Evolutionary conservation across 306 rosid genomes (phyloP).

Genomic region (Lagenaria siceraria): DNA sequence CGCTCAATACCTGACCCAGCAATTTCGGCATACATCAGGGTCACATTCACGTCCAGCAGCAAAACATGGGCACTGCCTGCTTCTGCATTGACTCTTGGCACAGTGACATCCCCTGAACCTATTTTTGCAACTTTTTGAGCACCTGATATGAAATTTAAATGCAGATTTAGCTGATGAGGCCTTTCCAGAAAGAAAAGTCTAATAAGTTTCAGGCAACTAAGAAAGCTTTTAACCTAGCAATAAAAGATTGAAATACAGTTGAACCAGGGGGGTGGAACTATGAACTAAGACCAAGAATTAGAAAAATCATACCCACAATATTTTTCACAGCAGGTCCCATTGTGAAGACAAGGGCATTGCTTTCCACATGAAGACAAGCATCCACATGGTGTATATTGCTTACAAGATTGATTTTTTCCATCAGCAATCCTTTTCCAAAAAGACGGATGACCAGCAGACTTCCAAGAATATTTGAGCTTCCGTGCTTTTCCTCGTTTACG

Average conservation of each 20-base stretch:
- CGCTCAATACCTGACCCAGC: conserved; percentile 75
- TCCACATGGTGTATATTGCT: conserved; percentile 66
- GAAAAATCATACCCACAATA: conserved; percentile 60
- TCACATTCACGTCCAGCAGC: conserved; percentile 89
- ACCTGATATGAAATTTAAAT: conserved; percentile 30
- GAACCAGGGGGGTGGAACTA: not conserved
- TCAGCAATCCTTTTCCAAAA: conserved; percentile 53
- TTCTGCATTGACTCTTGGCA: conserved; percentile 73
- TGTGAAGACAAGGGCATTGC: conserved; percentile 55
- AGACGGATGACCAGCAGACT: conserved; percentile 65
- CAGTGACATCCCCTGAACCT: conserved; percentile 87
- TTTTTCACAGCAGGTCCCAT: conserved; percentile 76
- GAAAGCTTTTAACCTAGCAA: not conserved
- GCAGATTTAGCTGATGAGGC: not conserved
- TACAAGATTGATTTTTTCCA: conserved; percentile 34
- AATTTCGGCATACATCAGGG: conserved; percentile 86
- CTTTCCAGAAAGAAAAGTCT: not conserved
- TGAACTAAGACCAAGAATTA: not conserved
- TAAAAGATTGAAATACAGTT: not conserved
- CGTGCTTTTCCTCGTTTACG: conserved; percentile 84
- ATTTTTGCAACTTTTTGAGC: conserved; percentile 67
- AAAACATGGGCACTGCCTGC: conserved; percentile 86
- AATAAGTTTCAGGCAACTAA: not conserved
- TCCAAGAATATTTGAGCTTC: conserved; percentile 62
- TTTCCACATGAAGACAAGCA: conserved; percentile 65